These are phyloP conservation scores for Rutstroemia sp. DNA, from an alignment of 2,329 filamentous ascomycete genomes.

Conservation along the genomic window DNA sequence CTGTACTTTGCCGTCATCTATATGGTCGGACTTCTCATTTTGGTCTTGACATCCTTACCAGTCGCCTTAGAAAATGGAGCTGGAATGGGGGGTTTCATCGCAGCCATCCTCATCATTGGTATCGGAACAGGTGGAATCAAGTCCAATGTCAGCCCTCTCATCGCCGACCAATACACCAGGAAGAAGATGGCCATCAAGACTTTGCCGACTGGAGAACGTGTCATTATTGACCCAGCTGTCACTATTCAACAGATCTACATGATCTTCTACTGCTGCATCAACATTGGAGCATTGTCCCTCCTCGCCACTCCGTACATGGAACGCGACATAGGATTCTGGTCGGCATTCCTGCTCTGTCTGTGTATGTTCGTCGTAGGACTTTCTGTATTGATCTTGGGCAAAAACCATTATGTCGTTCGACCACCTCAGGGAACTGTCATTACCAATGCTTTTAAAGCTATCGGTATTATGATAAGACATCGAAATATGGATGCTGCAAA, in stretches of 20 bases:
- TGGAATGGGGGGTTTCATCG: conserved; percentile 43
- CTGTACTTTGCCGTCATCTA: conserved; percentile 39
- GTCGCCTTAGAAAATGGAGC: conserved; percentile 35
- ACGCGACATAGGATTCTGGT: conserved; percentile 42
- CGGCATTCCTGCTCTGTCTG: conserved; percentile 37
- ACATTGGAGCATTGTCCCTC: conserved; percentile 50
- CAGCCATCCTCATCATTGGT: conserved; percentile 40
- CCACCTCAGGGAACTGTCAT: conserved; percentile 56
- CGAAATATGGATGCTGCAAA: conserved; percentile 49
- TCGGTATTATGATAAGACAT: conserved; percentile 46
- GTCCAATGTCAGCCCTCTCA: conserved; percentile 59
- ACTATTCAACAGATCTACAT: conserved; percentile 41
- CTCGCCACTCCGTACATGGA: conserved; percentile 36
- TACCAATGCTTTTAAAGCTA: conserved; percentile 55
- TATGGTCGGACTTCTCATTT: conserved; percentile 46
- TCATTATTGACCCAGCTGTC: conserved; percentile 52
- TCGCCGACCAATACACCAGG: conserved; percentile 48
- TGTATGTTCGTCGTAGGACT: conserved; percentile 49
- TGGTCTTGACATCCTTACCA: conserved; percentile 44
- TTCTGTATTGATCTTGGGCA: conserved; percentile 40
- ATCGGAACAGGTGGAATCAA: conserved; percentile 46
- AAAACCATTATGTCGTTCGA: conserved; percentile 47
- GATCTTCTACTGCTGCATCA: conserved; percentile 61
- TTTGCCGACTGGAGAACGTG: conserved; percentile 47
- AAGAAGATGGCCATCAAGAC: conserved; percentile 37